Conservation (phyloP, 495 filamentous ascomycete species). For the Pyronema omphalodes region DNA sequence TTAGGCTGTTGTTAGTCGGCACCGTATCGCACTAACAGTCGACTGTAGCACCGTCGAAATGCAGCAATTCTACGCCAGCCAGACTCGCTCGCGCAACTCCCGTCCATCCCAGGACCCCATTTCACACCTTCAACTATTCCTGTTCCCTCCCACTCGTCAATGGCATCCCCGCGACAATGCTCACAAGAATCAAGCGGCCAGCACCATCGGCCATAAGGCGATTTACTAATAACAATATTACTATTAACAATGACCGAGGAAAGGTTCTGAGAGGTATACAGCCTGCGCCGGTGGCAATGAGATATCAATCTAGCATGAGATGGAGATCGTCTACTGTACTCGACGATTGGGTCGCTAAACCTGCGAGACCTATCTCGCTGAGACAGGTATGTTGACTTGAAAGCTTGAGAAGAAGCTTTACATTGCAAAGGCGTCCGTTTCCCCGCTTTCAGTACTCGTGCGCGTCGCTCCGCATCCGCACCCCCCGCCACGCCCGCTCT, state of each 20-base stretch:
- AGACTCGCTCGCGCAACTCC: too few relatives aligned
- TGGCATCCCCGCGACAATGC: slow-evolving; percentile 6
- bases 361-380: slow-evolving; percentile 22
- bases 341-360: slow-evolving; percentile 22
- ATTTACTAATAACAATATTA: not conserved
- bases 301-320: not conserved
- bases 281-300: not conserved
- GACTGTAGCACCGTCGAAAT: too few relatives aligned
- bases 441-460: not conserved
- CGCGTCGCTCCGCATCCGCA: not conserved
- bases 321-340: slow-evolving; percentile 23
- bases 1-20: too few relatives aligned
- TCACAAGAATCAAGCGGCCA: not conserved
- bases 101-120: too few relatives aligned
- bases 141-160: not conserved
- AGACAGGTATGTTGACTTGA: slow-evolving; percentile 9
- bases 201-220: not conserved
- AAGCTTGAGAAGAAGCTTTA: too few relatives aligned
- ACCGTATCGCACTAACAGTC: too few relatives aligned
- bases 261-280: not conserved
- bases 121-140: too few relatives aligned
- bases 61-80: too few relatives aligned
- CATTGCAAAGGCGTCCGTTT: too few relatives aligned
- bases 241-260: not conserved
- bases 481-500: not conserved